Base-by-base conservation (phyloP, 2,329 filamentous ascomycete species). In the Atkinsonella hypoxylon region DNA sequence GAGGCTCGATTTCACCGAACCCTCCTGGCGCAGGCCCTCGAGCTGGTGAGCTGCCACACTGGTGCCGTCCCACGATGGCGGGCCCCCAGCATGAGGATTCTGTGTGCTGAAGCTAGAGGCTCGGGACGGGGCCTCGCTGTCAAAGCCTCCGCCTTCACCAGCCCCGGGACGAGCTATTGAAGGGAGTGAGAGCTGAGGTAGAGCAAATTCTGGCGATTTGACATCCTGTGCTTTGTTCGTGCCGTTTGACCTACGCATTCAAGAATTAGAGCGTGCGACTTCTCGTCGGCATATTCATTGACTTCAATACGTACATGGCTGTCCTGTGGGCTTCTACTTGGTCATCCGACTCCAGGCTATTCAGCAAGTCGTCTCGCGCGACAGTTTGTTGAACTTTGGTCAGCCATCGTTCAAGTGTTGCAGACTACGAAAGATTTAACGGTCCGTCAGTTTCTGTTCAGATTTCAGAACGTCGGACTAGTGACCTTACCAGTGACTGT, bases 361-460 rank as follows among this genome's bases (percentile, higher is more conserved):
- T 56, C 13, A 59, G 48, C 1, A 59, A 34, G 4, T 58, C 54
- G 31, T 58, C 56, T 8, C 54, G 44, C 31, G 52, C 59, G 6
- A 56, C 55, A 8, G 53, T 66, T 48, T 61, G 62, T 20, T 64
- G 65, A 20, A 70, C 61, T 54, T 70, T 70, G 48, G 55, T 59
- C 11, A 70, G 46, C 68, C 68, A 70, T 40, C 65, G 59, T 41
- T 68, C 67, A 9, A 68, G 65, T 0, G 67, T 69, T 8, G 57
- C 61, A n/a, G 64, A 64, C 67, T 69, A 30, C 1, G 4, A 26
- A 11, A 13, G n/a, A 50, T 18, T 47, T 45, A 18, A 31, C 13
- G 26, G 26, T 18, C 12, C 40, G 13, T 41, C 6, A 30, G 26
- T 22, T 22, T 18, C 32, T 34, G 15, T 12, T 26, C 15, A 15